Conservation (phyloP, 352 stramenopile species). For the Pelagophyceae sp. region DNA sequence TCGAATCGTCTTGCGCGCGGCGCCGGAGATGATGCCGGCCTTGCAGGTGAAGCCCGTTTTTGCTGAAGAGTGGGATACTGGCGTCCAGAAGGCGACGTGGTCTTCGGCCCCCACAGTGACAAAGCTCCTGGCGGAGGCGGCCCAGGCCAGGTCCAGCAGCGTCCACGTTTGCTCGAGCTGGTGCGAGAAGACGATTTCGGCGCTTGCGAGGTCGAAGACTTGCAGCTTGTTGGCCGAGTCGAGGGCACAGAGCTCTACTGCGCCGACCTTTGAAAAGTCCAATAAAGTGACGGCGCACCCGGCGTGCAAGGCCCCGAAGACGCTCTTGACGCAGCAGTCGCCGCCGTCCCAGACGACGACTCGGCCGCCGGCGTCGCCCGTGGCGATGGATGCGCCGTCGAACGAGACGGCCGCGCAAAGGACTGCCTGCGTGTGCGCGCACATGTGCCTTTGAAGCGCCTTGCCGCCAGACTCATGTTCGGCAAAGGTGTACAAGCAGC, state of each 20-base stretch:
- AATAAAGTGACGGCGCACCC: constrained; percentile 5
- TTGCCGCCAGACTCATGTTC: constrained; percentile 34
- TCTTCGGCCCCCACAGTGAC: not conserved
- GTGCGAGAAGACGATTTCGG: too few relatives aligned
- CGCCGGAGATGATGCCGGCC: not conserved
- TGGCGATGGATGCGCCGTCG: constrained; percentile 23
- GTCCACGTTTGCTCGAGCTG: too few relatives aligned
- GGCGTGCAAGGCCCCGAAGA: not conserved
- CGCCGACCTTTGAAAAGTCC: constrained; percentile 19
- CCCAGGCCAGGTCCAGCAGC: too few relatives aligned
- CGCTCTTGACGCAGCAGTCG: not conserved
- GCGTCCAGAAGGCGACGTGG: not conserved
- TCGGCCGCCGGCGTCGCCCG: constrained; percentile 41
- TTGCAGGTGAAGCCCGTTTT: not conserved
- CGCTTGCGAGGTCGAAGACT: not conserved
- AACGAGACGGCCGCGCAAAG: constrained; percentile 27
- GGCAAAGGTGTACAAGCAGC: constrained; percentile 44
- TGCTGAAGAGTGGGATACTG: not conserved
- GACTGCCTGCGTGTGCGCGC: constrained; percentile 27
- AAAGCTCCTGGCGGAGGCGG: too few relatives aligned
- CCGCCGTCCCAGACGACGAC: constrained; percentile 17
- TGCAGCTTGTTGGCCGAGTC: not conserved
- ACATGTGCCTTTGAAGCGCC: constrained; percentile 31
- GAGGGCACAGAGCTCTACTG: not conserved
- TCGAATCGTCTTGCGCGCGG: not conserved